These are phyloP conservation scores for Arctium minus DNA, from an alignment of 129 eudicot genomes.

Conservation along the genomic window DNA sequence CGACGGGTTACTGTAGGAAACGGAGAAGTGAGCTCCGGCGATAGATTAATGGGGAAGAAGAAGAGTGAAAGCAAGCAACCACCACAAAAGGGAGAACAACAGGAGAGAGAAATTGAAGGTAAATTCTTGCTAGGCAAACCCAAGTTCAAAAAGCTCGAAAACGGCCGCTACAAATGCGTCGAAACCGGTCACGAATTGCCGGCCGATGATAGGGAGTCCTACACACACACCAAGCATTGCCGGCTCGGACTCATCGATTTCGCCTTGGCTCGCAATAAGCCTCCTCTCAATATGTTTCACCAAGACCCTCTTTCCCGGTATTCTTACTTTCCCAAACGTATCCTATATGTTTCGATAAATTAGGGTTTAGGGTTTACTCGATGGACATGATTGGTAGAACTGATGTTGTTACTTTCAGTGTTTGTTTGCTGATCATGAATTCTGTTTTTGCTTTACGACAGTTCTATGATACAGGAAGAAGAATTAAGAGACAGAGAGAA, in stretches of 20 bases:
- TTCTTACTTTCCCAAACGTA: background rate
- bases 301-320: conserved; percentile 85
- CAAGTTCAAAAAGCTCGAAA: conserved; percentile 61
- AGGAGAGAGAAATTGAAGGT: conserved; percentile 46
- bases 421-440: background rate
- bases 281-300: conserved; percentile 83
- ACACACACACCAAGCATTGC: conserved; percentile 70
- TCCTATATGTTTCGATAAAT: background rate
- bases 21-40: conserved; percentile 5
- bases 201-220: conserved; percentile 55
- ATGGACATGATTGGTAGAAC: background rate
- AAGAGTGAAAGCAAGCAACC: conserved; percentile 26
- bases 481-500: too few species aligned
- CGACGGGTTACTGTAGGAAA: background rate
- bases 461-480: conserved; percentile 30
- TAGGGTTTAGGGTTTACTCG: conserved; percentile 16
- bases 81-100: conserved; percentile 28
- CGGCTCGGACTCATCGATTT: conserved; percentile 77
- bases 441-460: conserved; percentile 10
- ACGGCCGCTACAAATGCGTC: conserved; percentile 82
- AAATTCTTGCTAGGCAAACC: conserved; percentile 67
- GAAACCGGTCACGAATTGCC: conserved; percentile 93
- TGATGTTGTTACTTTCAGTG: background rate
- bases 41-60: conserved; percentile 35
- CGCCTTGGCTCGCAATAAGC: conserved; percentile 67